Conservation (phyloP, 768 basidiomycete genomes). For the Pleurotus giganteus region DNA sequence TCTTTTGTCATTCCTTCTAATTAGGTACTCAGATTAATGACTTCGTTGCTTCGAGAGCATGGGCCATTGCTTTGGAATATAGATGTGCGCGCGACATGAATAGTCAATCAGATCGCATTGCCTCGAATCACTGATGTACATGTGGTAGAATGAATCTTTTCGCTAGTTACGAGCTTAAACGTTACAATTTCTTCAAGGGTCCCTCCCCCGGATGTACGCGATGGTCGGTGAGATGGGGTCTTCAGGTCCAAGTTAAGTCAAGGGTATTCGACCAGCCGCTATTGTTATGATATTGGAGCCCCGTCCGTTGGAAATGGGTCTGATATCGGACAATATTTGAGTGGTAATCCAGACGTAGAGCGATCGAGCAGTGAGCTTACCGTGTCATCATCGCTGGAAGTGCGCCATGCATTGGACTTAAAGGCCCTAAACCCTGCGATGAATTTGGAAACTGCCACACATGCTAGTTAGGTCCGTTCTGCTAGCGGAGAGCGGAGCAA, state of each 20-base stretch:
- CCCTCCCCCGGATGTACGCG: too few species aligned
- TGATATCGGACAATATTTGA: background rate
- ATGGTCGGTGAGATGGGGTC: too few species aligned
- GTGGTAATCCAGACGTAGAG: background rate
- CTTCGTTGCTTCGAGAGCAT: too few species aligned
- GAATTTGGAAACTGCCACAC: background rate
- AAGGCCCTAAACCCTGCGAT: background rate
- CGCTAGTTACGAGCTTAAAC: too few species aligned
- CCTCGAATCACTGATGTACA: too few species aligned
- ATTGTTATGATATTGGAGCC: background rate
- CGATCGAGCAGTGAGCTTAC: background rate
- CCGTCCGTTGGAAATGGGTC: background rate
- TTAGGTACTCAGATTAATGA: too few species aligned
- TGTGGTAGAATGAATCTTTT: too few species aligned
- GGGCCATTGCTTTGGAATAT: too few species aligned
- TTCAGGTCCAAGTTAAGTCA: background rate
- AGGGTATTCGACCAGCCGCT: background rate
- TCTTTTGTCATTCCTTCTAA: too few species aligned
- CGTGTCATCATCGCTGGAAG: background rate
- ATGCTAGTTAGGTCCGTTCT: background rate
- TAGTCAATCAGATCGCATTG: too few species aligned
- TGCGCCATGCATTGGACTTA: background rate
- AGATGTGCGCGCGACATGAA: too few species aligned
- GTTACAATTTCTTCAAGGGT: too few species aligned
- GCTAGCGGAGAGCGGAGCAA: background rate